A percentile compares a stretch with the other conserved stretches of the same genome.
phyloP scores from a whole-genome alignment of 2,329 filamentous ascomycete species.

The Aspergillus thermomutatus region DNA sequence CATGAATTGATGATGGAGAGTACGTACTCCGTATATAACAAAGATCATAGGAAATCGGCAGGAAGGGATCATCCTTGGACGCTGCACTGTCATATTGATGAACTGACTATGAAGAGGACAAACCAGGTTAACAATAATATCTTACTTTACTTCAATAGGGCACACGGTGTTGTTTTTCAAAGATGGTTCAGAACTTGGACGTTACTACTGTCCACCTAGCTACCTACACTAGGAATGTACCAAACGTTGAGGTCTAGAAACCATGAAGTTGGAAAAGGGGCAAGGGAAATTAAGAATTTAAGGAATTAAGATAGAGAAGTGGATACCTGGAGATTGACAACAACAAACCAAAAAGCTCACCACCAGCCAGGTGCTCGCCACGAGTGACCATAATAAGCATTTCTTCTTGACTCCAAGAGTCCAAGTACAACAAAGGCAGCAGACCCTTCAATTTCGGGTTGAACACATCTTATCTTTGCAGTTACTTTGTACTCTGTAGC shows the following conservation, averaged over 20 bases:
- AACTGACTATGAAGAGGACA: not conserved
- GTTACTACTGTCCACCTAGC: no score
- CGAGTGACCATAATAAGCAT: slow-evolving; percentile 5
- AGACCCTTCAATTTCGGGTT: not conserved
- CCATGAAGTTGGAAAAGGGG: slow-evolving; percentile 12
- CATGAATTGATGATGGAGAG: not conserved
- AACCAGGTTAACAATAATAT: not conserved
- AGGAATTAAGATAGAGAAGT: slow-evolving; percentile 6
- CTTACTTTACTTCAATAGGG: not conserved
- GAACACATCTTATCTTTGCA: not conserved
- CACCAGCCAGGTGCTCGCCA: slow-evolving; percentile 6
- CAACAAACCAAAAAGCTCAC: slow-evolving; percentile 7
- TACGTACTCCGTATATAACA: not conserved
- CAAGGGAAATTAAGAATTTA: not conserved
- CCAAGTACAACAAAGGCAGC: not conserved
- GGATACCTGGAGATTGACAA: slow-evolving; percentile 16
- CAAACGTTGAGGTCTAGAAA: not conserved
- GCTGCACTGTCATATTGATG: not conserved
- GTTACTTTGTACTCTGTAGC: not conserved
- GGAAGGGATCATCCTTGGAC: not conserved
- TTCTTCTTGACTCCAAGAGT: not conserved
- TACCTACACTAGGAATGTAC: no score
- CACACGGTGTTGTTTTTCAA: not conserved
- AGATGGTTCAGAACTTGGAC: no score
- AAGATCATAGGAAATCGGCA: not conserved